Conservation (phyloP, 2,329 filamentous ascomycete genomes). For the Reticulascus tulasneorum region DNA sequence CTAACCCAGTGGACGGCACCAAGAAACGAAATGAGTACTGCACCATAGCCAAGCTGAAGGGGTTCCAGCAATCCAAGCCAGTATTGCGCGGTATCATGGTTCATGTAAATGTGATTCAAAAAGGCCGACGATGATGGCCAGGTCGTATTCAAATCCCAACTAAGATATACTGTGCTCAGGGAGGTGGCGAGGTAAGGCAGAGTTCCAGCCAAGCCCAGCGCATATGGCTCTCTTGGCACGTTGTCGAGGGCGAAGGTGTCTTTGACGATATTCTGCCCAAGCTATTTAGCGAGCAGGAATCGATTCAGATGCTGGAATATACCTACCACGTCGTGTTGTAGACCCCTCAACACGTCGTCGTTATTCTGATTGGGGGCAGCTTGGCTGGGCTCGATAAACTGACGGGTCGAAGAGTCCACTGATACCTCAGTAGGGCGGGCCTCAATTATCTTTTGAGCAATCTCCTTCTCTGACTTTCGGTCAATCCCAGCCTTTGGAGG, state of each 20-base stretch:
- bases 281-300: conserved; percentile 4
- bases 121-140: conserved; percentile 57
- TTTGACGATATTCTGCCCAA: conserved; percentile 55
- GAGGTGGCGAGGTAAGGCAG: conserved; percentile 85
- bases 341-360: conserved; percentile 25
- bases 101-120: conserved; percentile 63
- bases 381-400: conserved; percentile 39
- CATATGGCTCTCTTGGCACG: conserved; percentile 65
- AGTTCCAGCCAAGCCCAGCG: conserved; percentile 71
- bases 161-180: conserved; percentile 73
- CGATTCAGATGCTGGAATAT: background rate
- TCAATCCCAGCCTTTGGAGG: too few relatives aligned
- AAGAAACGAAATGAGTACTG: conserved; percentile 88
- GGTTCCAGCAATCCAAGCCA: conserved; percentile 76
- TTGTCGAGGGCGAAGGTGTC: conserved; percentile 63
- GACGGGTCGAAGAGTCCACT: conserved; percentile 50
- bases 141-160: conserved; percentile 75
- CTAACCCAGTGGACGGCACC: conserved; percentile 83
- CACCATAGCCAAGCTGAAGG: conserved; percentile 86
- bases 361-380: conserved; percentile 13
- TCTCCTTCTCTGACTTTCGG: conserved; percentile 50
- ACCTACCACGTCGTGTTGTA: conserved; percentile 54
- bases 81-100: conserved; percentile 66
- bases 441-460: conserved; percentile 52
- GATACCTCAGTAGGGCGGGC: conserved; percentile 59